Evolutionary conservation across 352 stramenopile genomes (phyloP), one percentile per base, ranked within the genome.

Genomic region (Phytophthora hibernalis): DNA sequence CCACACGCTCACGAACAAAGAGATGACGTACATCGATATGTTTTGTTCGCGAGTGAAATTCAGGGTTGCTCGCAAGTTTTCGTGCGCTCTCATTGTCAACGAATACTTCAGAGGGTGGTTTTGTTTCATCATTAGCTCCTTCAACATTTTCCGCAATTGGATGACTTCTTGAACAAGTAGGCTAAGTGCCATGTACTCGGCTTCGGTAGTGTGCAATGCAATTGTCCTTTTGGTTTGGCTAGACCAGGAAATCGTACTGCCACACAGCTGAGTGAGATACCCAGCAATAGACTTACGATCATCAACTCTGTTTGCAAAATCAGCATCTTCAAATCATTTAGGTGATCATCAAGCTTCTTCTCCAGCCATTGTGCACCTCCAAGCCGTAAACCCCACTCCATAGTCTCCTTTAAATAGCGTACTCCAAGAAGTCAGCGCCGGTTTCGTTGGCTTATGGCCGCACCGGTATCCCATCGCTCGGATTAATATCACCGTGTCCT

Each of bases 221-320:
- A 68, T 48, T 12, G 65, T 69, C 33, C 59, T 66, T 24, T 72
- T 44, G 1, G 65, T 56, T 31, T 72, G 51, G 38, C 57, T 72
- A 49, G 6, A 53, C 57, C 64, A 67, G 8, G 56, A 72, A 31
- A 67, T 50, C 2, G 55, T 40, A 45, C 64, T 67, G 1, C 54
- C 56, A 53, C 55, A 60, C 2, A 72, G 51, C 24, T 42, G n/a
- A 1, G 65, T 72, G n/a, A 68, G 24, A 51, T 72, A 68, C 1
- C 56, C 57, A 21, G 47, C 57, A 30, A 30, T 30, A 30, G 26
- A 30, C 26, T 30, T 30, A 30, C 26, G 26, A 30, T 30, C 26
- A 30, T 70, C 62, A 50, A 54, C 24, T 49, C 55, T 15, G n/a
- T 48, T 37, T 15, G 31, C 31, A 37, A 37, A 37, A 37, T 30